phyloP scores from a whole-genome alignment of 495 filamentous ascomycete genomes.

The Podospora pseudocomata region DNA sequence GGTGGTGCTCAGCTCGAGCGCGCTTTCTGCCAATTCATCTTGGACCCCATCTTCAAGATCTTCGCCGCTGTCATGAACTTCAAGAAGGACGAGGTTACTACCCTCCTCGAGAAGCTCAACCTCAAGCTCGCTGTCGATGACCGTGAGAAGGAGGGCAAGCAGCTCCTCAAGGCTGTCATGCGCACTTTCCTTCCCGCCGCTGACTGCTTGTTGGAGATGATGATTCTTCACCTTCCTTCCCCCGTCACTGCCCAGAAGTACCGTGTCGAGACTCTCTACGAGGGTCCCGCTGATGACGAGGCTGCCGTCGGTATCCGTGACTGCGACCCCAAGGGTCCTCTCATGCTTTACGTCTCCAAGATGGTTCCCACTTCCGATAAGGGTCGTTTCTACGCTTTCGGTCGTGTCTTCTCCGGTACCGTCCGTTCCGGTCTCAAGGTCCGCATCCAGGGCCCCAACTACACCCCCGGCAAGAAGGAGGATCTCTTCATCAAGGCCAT shows the following conservation, averaged over 20 bases:
- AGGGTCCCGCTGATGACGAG: conserved; percentile 91
- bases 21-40: conserved; percentile 97
- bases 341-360: conserved; percentile 99
- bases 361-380: conserved; percentile 99
- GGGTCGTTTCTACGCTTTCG: conserved; percentile 99
- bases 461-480: conserved; percentile 95
- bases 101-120: conserved; percentile 82
- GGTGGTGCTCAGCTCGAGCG: conserved; percentile 88
- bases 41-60: conserved; percentile 99
- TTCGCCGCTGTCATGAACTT: conserved; percentile 94
- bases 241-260: conserved; percentile 96
- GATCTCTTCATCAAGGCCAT: conserved; percentile 99
- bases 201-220: conserved; percentile 99
- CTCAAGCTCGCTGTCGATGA: conserved; percentile 85
- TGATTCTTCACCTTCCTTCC: conserved; percentile 98
- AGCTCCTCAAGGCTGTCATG: conserved; percentile 96
- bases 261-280: conserved; percentile 97
- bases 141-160: conserved; percentile 93
- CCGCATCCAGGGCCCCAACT: conserved; percentile 99
- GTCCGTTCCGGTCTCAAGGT: conserved; percentile 97
- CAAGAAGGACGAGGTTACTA: conserved; percentile 89
- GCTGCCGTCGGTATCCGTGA: conserved; percentile 92
- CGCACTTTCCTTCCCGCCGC: conserved; percentile 96
- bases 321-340: conserved; percentile 94
- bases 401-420: conserved; percentile 98